Conservation (phyloP, 202 grass and related monocot species). For the Panicum hallii region DNA sequence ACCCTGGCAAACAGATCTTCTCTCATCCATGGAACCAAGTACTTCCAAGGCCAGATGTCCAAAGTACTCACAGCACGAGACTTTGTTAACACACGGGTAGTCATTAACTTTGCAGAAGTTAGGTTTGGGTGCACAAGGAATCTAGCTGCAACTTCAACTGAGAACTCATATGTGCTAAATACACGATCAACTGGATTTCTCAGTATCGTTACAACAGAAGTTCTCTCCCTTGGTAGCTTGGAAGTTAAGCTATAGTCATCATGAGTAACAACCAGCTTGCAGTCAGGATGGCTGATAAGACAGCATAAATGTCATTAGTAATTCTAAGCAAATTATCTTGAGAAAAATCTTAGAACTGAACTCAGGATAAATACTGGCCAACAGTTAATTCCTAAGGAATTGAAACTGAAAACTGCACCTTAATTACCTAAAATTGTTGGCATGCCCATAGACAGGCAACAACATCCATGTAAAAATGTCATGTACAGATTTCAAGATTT, state of each 20-base stretch:
- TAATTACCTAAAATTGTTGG: background rate
- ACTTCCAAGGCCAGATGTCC: slow-evolving; percentile 99
- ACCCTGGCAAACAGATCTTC: slow-evolving; percentile 89
- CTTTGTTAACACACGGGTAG: slow-evolving; percentile 59
- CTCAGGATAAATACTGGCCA: background rate
- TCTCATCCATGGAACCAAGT: slow-evolving; percentile 99
- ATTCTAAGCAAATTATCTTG: slow-evolving; percentile 21
- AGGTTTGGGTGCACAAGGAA: slow-evolving; percentile 89
- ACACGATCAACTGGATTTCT: slow-evolving; percentile 90
- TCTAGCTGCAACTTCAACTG: slow-evolving; percentile 91
- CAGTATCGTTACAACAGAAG: slow-evolving; percentile 92
- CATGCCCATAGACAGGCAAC: background rate
- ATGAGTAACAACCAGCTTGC: slow-evolving; percentile 90
- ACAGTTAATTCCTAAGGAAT: background rate
- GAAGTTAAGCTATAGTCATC: slow-evolving; percentile 98
- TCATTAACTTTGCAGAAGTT: slow-evolving; percentile 79
- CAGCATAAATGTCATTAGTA: slow-evolving; percentile 39
- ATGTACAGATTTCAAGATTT: background rate
- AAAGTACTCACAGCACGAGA: slow-evolving; percentile 74
- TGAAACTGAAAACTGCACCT: background rate
- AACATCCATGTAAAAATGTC: background rate
- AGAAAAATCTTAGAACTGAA: background rate
- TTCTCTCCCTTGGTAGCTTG: slow-evolving; percentile 84
- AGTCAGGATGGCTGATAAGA: slow-evolving; percentile 82
- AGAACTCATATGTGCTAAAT: slow-evolving; percentile 96